These are phyloP conservation scores for Hypocreales sp. DNA, from an alignment of 2,329 filamentous ascomycete genomes.

Conservation along the genomic window DNA sequence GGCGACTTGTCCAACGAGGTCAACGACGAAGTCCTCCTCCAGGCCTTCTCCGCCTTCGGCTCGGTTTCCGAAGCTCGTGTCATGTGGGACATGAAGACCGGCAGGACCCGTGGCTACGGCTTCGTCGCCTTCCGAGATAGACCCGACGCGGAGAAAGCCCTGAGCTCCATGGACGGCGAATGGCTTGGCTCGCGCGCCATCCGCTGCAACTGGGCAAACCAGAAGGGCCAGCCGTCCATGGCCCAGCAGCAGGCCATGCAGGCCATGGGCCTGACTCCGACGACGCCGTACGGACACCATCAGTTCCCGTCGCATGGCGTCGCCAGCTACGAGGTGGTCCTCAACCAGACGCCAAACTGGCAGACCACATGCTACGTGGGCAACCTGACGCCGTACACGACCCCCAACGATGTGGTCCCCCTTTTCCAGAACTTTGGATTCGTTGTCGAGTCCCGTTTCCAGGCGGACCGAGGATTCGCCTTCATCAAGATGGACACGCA, in stretches of 20 bases:
- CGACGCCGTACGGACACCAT: constrained; percentile 89
- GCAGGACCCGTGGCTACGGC: constrained; percentile 89
- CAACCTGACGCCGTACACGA: constrained; percentile 94
- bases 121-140: constrained; percentile 97
- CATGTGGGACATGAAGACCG: constrained; percentile 99
- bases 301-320: constrained; percentile 96
- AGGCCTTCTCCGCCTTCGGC: constrained; percentile 93
- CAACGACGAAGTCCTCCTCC: constrained; percentile 85
- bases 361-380: constrained; percentile 98
- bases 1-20: constrained; percentile 97
- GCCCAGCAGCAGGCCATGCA: constrained; percentile 95
- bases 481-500: constrained; percentile 99
- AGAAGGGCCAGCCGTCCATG: constrained; percentile 98
- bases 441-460: constrained; percentile 93
- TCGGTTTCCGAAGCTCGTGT: constrained; percentile 94
- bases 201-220: constrained; percentile 99
- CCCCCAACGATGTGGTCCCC: constrained; percentile 90
- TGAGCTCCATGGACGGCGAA: constrained; percentile 97
- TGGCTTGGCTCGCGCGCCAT: constrained; percentile 97
- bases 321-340: constrained; percentile 94
- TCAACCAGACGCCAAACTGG: constrained; percentile 89
- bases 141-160: constrained; percentile 81
- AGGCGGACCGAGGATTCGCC: constrained; percentile 92
- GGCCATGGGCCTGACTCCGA: constrained; percentile 95
- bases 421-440: constrained; percentile 98